Percentiles rank a stretch among this genome's conserved stretches.
Evolutionary conservation across 2,329 filamentous ascomycete species (phyloP).

Genomic region (Monilinia aucupariae): DNA sequence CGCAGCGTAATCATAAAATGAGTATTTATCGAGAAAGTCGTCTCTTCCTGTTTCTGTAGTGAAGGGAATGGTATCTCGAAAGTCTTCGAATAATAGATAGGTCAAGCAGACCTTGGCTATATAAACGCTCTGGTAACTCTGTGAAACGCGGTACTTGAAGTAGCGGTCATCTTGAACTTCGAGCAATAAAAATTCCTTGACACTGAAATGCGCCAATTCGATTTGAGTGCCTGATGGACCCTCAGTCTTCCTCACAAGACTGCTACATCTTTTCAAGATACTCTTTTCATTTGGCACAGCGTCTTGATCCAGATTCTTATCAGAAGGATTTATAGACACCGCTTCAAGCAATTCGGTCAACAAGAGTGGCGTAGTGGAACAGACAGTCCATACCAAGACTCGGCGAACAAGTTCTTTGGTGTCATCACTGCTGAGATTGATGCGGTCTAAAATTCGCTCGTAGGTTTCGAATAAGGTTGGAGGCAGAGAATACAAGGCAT

Average conservation of each 20-base stretch:
- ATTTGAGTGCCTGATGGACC: constrained; percentile 10
- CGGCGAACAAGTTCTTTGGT: constrained; percentile 24
- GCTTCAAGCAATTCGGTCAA: constrained; percentile 19
- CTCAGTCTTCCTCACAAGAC: constrained; percentile 23
- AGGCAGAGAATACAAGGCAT: constrained; percentile 21
- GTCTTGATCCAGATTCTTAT: constrained; percentile 19
- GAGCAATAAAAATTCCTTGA: constrained; percentile 26
- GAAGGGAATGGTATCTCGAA: background rate
- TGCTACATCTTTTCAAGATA: constrained; percentile 26
- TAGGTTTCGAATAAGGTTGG: constrained; percentile 28
- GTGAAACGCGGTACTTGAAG: background rate
- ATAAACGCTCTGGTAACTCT: background rate
- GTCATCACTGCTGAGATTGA: constrained; percentile 24
- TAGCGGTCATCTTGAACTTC: background rate
- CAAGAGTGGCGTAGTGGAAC: constrained; percentile 7
- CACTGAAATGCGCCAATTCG: constrained; percentile 31
- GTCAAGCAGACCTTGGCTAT: background rate
- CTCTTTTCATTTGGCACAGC: constrained; percentile 22
- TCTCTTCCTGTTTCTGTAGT: background rate
- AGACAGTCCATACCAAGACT: constrained; percentile 22
- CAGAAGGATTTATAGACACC: constrained; percentile 17
- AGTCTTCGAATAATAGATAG: background rate
- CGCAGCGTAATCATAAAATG: background rate
- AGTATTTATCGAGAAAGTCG: background rate
- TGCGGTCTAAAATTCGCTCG: constrained; percentile 29